Conservation (phyloP, 257 asterid genomes). For the Solanum chilense region DNA sequence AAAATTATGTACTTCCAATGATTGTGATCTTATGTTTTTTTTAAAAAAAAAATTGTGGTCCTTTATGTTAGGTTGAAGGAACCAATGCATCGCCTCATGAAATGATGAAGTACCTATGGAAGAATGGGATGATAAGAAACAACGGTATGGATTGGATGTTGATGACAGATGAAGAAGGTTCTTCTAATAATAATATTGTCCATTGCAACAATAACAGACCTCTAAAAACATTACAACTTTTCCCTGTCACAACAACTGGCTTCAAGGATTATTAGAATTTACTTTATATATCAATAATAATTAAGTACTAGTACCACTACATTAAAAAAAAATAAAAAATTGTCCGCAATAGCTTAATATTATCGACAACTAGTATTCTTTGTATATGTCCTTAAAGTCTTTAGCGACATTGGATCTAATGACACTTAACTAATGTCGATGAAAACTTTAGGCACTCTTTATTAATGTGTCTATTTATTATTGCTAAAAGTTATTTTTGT, state of each 20-base stretch:
- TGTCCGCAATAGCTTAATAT: too few species aligned
- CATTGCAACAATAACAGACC: slow-evolving; percentile 37
- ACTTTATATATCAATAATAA: background rate
- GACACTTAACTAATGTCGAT: too few species aligned
- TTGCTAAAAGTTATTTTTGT: too few species aligned
- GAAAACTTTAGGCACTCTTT: too few species aligned
- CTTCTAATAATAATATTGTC: background rate
- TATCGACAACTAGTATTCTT: too few species aligned
- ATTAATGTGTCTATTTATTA: too few species aligned
- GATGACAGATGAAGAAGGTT: slow-evolving; percentile 17
- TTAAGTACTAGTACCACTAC: background rate
- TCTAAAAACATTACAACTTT: slow-evolving; percentile 65
- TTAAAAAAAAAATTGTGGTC: background rate
- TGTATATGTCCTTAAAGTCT: too few species aligned
- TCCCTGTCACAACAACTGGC: slow-evolving; percentile 38
- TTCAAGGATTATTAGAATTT: background rate
- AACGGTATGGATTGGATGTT: slow-evolving; percentile 31
- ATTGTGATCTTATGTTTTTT: background rate
- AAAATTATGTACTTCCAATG: background rate
- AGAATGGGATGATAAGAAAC: slow-evolving; percentile 13
- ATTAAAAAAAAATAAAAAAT: too few species aligned
- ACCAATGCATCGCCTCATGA: background rate
- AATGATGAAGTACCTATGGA: background rate
- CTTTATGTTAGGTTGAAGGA: background rate
- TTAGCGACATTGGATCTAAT: too few species aligned